Conservation (phyloP, 2,329 filamentous ascomycete species). For the Fusarium graminum region DNA sequence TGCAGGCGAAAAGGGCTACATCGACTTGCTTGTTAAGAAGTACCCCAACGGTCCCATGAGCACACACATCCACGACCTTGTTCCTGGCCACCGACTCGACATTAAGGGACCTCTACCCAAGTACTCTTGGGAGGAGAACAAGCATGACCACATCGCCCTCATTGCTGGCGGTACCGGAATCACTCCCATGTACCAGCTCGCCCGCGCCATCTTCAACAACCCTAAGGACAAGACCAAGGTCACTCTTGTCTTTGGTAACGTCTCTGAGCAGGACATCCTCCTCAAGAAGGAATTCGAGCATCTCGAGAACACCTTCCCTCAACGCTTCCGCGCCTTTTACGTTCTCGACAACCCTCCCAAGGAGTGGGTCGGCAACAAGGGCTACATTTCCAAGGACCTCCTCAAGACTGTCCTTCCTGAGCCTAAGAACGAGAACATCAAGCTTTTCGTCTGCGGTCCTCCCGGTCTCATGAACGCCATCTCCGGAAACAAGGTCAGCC, state of each 20-base stretch:
- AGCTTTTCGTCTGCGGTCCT: slow-evolving; percentile 96
- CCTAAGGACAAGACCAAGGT: slow-evolving; percentile 98
- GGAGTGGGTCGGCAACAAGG: slow-evolving; percentile 81
- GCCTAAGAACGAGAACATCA: slow-evolving; percentile 91
- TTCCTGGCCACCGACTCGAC: slow-evolving; percentile 83
- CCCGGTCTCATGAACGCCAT: slow-evolving; percentile 94
- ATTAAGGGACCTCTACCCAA: slow-evolving; percentile 98
- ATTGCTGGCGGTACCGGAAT: slow-evolving; percentile 97
- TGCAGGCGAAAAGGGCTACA: slow-evolving; percentile 79
- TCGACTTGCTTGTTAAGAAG: slow-evolving; percentile 92
- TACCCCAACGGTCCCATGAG: slow-evolving; percentile 95
- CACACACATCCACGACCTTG: slow-evolving; percentile 85
- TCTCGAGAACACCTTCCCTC: slow-evolving; percentile 94
- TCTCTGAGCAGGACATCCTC: slow-evolving; percentile 90
- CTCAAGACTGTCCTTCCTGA: slow-evolving; percentile 95
- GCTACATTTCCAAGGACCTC: slow-evolving; percentile 89
- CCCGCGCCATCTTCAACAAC: slow-evolving; percentile 93
- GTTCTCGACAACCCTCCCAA: slow-evolving; percentile 87
- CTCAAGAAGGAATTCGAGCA: slow-evolving; percentile 86
- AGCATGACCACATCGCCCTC: slow-evolving; percentile 88
- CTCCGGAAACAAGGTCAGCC: slow-evolving; percentile 89
- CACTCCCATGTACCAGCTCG: slow-evolving; percentile 97
- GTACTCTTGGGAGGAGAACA: slow-evolving; percentile 90
- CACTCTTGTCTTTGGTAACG: slow-evolving; percentile 92
- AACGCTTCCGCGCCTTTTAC: slow-evolving; percentile 96